These are phyloP conservation scores for Xylaria hypoxylon DNA, from an alignment of 2,329 filamentous ascomycete species.

Conservation along the genomic window DNA sequence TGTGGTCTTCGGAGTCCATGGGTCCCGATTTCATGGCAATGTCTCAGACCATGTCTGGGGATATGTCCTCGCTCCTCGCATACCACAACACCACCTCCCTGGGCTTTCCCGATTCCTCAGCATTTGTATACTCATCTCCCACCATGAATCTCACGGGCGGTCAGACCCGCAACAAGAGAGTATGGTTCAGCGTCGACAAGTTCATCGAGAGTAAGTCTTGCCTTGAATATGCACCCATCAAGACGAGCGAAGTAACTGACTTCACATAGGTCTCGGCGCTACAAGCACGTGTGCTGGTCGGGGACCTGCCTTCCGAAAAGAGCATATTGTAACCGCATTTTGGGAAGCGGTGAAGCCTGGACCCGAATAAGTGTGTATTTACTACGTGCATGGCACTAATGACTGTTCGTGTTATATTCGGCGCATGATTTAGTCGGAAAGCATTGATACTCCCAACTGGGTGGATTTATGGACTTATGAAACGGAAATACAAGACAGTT, in stretches of 20 bases:
- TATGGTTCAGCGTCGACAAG: constrained; percentile 37
- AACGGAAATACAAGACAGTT: not conserved
- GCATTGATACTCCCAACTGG: not conserved
- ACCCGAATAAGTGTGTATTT: constrained; percentile 21
- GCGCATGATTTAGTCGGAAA: constrained; percentile 7
- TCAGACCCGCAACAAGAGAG: constrained; percentile 31
- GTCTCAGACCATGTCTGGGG: constrained; percentile 18
- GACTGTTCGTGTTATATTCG: not conserved
- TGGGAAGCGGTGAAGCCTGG: constrained; percentile 46
- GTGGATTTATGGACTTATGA: constrained; percentile 13
- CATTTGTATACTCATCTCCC: constrained; percentile 24
- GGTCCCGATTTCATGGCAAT: constrained; percentile 20
- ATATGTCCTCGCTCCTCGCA: constrained; percentile 26
- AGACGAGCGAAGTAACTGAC: constrained; percentile 16
- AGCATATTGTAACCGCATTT: constrained; percentile 47
- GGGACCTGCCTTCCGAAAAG: constrained; percentile 48
- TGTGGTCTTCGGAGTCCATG: constrained; percentile 25
- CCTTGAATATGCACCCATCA: not conserved
- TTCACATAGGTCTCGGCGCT: constrained; percentile 41
- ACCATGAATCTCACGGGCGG: constrained; percentile 13
- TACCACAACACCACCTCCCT: constrained; percentile 18
- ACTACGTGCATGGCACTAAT: not conserved
- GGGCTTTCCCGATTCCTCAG: constrained; percentile 19
- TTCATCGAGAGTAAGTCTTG: constrained; percentile 37
- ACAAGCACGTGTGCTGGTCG: constrained; percentile 47